Percentiles rank a stretch among this genome's conserved stretches.
These are phyloP conservation scores for Naganishia kalamii DNA, from an alignment of 768 basidiomycete genomes.

Conservation along the genomic window DNA sequence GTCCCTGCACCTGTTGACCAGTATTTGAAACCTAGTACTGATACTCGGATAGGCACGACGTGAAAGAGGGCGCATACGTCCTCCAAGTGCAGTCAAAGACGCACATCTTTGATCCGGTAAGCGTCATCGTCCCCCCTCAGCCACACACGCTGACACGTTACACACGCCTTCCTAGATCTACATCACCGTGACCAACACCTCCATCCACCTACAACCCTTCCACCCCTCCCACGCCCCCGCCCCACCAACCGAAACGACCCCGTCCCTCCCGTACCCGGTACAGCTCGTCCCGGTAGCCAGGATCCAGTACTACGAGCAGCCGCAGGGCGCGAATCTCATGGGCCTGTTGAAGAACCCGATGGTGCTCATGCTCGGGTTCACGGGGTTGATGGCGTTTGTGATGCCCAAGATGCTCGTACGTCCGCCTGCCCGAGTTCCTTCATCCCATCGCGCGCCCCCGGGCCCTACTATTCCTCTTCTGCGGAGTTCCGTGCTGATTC, in stretches of 20 bases:
- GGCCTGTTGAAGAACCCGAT: constrained; percentile 44
- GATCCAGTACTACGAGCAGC: constrained; percentile 29
- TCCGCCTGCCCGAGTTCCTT: not conserved
- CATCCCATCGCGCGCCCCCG: not conserved
- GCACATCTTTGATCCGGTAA: constrained; percentile 31
- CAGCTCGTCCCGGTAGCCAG: constrained; percentile 20
- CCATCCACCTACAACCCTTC: constrained; percentile 33
- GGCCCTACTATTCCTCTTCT: not conserved
- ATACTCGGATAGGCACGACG: constrained; percentile 21
- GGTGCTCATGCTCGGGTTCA: constrained; percentile 43
- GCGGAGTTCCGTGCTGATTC: not conserved
- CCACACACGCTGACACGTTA: not conserved
- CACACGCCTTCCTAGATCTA: constrained; percentile 22
- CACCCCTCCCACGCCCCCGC: constrained; percentile 28
- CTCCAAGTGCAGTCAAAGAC: constrained; percentile 30
- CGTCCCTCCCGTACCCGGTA: constrained; percentile 37
- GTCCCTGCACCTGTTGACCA: not conserved
- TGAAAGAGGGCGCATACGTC: constrained; percentile 32
- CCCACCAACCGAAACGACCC: constrained; percentile 18
- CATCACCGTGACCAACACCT: constrained; percentile 19
- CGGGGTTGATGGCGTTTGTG: constrained; percentile 37
- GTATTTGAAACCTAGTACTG: not conserved
- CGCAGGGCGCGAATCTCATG: constrained; percentile 31
- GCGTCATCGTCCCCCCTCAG: not conserved
- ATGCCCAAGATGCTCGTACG: constrained; percentile 43